Evolutionary conservation across 805 yeast species (phyloP), one percentile per base, ranked within the genome.

Genomic region (Wickerhamomyces pijperi): DNA sequence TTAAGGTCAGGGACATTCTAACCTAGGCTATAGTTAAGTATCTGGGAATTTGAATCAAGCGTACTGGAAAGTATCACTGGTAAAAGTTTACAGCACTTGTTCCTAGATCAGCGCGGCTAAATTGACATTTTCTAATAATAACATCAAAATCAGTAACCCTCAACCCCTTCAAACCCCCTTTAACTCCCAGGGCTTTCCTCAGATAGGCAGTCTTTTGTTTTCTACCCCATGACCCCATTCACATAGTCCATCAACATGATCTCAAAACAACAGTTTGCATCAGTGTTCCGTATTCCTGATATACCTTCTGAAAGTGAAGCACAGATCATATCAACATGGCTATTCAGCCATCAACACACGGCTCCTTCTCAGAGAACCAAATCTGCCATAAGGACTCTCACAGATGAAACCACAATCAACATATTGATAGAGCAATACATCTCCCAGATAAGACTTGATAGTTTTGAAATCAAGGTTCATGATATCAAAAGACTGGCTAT

Each of bases 311-410:
- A 47, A 8, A 42, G 49, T 13, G 53, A 54, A 29, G 33, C 44
- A 11, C 53, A 50, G 15, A 34, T 47, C 8, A 49, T 46, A 5
- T 32, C 49, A 1, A 16, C 46, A 31, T 54, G 58, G 58, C 42
- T 54, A 3, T 35, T 49, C 15, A 43, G 45, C 32, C 56, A 51
- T 34, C 36, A 21, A 8, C 49, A 45, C 31, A 43, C 43, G 23
- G 53, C 49, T 14, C 58, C 58, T 3, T 36, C 49, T 5, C 51
- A 44, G 28, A 37, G 58, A 15, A 45, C 47, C 2, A 39, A 38
- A 32, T 39, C 46, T 1, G 55, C 57, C 5, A 21, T 54, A 7
- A 54, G 46, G 36, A 25, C 40, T 3, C 20, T 49, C 5, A 28
- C 40, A 3, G 39, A 36, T 5, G 3, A 42, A 5, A 11, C 25